These are phyloP conservation scores for Apiospora phragmitis DNA, from an alignment of 2,329 filamentous ascomycete species.

Conservation along the genomic window DNA sequence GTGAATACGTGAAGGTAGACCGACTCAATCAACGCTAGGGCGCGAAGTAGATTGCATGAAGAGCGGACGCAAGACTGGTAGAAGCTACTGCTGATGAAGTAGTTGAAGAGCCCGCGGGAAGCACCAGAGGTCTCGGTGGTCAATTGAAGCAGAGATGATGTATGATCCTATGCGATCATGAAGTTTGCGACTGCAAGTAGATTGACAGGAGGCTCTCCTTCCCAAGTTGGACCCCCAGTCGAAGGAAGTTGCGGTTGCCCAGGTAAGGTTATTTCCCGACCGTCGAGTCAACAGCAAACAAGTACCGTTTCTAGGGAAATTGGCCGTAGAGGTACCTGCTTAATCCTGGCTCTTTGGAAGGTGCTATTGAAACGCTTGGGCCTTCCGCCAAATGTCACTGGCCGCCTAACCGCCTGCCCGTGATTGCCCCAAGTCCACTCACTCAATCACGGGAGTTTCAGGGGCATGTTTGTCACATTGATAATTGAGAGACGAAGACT, in stretches of 20 bases:
- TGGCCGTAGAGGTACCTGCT: not conserved
- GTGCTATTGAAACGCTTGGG: conserved; percentile 6
- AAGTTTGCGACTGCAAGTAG: not conserved
- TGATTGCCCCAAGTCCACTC: conserved; percentile 8
- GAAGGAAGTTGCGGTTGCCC: conserved; percentile 6
- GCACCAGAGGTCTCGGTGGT: not conserved
- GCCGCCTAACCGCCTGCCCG: conserved; percentile 5
- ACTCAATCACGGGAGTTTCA: not conserved
- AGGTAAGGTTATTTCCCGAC: conserved; percentile 4
- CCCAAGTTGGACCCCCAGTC: not conserved
- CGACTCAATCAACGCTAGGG: not conserved
- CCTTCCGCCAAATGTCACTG: not conserved
- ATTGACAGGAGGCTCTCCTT: conserved; percentile 6
- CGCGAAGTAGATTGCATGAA: not conserved
- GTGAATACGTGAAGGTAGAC: not conserved
- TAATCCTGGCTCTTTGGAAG: not conserved
- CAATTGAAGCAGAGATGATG: not conserved
- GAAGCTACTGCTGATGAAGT: not conserved
- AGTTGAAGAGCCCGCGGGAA: not conserved
- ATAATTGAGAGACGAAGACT: not conserved
- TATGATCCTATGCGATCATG: conserved; percentile 5
- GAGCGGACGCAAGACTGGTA: not conserved
- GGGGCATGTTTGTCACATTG: conserved; percentile 4
- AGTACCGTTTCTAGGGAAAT: not conserved
- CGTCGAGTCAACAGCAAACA: not conserved